Conservation (phyloP, 1,139 yeast genomes). For the Wickerhamomyces sp. region DNA sequence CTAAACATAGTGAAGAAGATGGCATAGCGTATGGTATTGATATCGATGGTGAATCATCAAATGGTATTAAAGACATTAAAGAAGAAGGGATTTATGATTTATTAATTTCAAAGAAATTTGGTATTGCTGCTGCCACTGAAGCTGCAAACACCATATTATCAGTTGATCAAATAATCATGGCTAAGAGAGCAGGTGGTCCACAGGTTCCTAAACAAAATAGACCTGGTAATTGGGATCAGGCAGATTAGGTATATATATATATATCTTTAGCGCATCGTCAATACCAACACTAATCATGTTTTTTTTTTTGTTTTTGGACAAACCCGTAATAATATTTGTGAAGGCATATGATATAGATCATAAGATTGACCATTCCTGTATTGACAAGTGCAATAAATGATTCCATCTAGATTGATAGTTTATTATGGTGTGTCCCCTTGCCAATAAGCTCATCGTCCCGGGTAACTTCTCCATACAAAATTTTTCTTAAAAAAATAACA, state of each 20-base stretch:
- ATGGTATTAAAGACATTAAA: conserved; percentile 69
- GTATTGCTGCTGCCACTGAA: conserved; percentile 90
- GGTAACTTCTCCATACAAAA: not conserved
- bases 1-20: conserved; percentile 60
- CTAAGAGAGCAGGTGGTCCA: conserved; percentile 91
- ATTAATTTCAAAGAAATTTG: conserved; percentile 74
- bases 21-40: conserved; percentile 61
- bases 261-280: not conserved
- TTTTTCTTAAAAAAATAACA: not conserved
- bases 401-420: no score
- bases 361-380: no score
- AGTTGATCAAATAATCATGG: conserved; percentile 90
- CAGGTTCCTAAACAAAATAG: conserved; percentile 78
- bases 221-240: conserved; percentile 98
- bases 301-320: no score
- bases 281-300: no score
- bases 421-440: conserved; percentile 3
- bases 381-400: no score
- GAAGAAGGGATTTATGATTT: conserved; percentile 74
- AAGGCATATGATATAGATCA: no score
- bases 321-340: no score
- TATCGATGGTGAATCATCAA: conserved; percentile 58
- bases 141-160: conserved; percentile 89
- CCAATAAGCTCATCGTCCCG: conserved; percentile 13
- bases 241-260: conserved; percentile 52